A percentile compares a stretch with the other conserved stretches of the same genome.
Conservation (phyloP, 768 basidiomycete genomes). For the Trametes cinnabarina region DNA sequence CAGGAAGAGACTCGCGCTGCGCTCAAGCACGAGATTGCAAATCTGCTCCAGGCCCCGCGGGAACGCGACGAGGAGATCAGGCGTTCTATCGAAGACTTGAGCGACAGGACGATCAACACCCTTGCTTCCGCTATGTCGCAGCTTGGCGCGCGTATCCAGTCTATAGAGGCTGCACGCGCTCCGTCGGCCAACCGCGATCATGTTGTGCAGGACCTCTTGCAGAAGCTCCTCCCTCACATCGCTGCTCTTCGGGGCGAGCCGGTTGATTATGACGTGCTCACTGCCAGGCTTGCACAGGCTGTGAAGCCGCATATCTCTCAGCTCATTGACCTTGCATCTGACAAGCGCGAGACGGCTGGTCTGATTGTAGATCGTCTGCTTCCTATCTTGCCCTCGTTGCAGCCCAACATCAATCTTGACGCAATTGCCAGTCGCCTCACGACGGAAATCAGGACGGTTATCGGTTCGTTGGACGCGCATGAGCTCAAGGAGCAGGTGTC, state of each 20-base stretch:
- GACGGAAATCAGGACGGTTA: conserved; percentile 66
- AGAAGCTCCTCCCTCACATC: conserved; percentile 59
- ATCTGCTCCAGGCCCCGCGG: conserved; percentile 41
- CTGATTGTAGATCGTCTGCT: conserved; percentile 73
- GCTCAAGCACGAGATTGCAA: conserved; percentile 60
- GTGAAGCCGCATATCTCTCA: conserved; percentile 89
- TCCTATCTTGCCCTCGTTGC: conserved; percentile 56
- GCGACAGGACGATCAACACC: conserved; percentile 53
- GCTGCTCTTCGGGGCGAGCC: conserved; percentile 58
- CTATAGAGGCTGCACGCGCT: conserved; percentile 40
- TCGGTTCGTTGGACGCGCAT: conserved; percentile 77
- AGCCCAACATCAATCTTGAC: conserved; percentile 46
- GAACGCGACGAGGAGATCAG: conserved; percentile 18
- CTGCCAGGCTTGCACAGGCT: conserved; percentile 72
- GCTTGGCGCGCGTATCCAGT: conserved; percentile 56
- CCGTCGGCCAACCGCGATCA: conserved; percentile 48
- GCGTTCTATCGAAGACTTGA: conserved; percentile 54
- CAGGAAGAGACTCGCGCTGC: conserved; percentile 57
- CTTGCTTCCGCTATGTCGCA: conserved; percentile 60
- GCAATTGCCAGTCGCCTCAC: conserved; percentile 58
- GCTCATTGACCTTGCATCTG: conserved; percentile 84
- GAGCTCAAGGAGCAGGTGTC: conserved; percentile 89
- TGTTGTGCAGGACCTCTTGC: conserved; percentile 59
- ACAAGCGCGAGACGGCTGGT: conserved; percentile 83
- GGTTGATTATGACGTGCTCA: conserved; percentile 77